Conservation (phyloP, 1,139 yeast species). For the Torulaspora pretoriensis region DNA sequence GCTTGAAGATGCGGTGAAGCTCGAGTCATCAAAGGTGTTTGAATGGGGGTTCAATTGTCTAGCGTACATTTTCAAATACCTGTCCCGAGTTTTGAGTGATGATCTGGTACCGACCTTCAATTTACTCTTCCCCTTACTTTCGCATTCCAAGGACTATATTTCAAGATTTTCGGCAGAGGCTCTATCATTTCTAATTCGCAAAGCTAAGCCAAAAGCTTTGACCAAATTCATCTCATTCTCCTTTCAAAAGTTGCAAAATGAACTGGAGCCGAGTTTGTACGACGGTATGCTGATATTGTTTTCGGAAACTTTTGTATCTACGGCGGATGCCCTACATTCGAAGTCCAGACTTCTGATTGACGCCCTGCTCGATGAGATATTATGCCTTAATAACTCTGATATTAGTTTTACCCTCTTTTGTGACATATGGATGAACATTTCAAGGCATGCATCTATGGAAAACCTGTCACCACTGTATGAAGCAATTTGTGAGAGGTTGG, state of each 20-base stretch:
- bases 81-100: slow-evolving; percentile 57
- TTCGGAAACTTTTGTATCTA: slow-evolving; percentile 71
- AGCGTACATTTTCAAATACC: slow-evolving; percentile 85
- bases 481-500: slow-evolving; percentile 37
- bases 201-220: slow-evolving; percentile 52
- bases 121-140: slow-evolving; percentile 60
- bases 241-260: slow-evolving; percentile 44
- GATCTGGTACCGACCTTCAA: slow-evolving; percentile 68
- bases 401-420: slow-evolving; percentile 45
- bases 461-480: slow-evolving; percentile 48
- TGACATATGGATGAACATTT: slow-evolving; percentile 56
- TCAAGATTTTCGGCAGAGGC: slow-evolving; percentile 90
- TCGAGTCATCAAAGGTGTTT: slow-evolving; percentile 50
- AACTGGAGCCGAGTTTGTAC: slow-evolving; percentile 44
- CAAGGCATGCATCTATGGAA: slow-evolving; percentile 58
- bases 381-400: slow-evolving; percentile 28
- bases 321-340: slow-evolving; percentile 71
- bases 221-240: slow-evolving; percentile 47
- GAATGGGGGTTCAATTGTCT: slow-evolving; percentile 83
- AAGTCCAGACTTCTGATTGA: slow-evolving; percentile 52
- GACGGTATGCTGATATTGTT: slow-evolving; percentile 59
- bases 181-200: slow-evolving; percentile 74
- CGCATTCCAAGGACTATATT: slow-evolving; percentile 57
- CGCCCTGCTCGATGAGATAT: slow-evolving; percentile 42
- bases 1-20: slow-evolving; percentile 45